Evolutionary conservation across 257 asterid genomes (phyloP).

Genomic region (Jaltomata sinuosa): DNA sequence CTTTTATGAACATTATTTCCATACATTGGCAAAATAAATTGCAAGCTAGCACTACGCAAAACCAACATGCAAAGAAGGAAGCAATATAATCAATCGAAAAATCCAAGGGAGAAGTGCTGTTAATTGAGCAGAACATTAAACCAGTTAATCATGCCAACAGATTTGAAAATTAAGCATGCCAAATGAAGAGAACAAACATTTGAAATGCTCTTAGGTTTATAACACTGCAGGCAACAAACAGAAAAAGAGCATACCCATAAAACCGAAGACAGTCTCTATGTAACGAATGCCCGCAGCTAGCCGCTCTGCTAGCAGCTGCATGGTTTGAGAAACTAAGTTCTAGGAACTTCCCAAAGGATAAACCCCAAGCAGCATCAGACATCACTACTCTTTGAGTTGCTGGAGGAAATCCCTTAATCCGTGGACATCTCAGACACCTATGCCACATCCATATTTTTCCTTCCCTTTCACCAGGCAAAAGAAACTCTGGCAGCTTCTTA

Average conservation of each 20-base stretch:
- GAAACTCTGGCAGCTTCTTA: constrained; percentile 69
- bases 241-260: constrained; percentile 61
- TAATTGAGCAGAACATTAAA: neutral
- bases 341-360: constrained; percentile 94
- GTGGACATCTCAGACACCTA: constrained; percentile 89
- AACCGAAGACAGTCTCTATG: constrained; percentile 97
- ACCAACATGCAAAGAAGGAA: neutral
- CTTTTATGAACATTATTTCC: neutral
- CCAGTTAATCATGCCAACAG: neutral
- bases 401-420: constrained; percentile 78
- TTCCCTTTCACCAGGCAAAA: constrained; percentile 71
- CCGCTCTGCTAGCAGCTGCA: constrained; percentile 99
- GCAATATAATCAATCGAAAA: neutral
- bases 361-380: constrained; percentile 99
- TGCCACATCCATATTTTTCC: constrained; percentile 99
- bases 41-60: neutral
- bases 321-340: constrained; percentile 97
- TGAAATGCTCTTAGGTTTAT: neutral
- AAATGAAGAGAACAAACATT: neutral
- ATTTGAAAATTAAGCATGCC: neutral
- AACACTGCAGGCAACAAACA: neutral
- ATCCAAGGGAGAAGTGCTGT: neutral
- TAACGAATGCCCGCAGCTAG: constrained; percentile 97
- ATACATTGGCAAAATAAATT: neutral
- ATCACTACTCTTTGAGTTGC: constrained; percentile 87